Evolutionary conservation across 768 basidiomycete species (phyloP).

Genomic region (Serendipita sp.): DNA sequence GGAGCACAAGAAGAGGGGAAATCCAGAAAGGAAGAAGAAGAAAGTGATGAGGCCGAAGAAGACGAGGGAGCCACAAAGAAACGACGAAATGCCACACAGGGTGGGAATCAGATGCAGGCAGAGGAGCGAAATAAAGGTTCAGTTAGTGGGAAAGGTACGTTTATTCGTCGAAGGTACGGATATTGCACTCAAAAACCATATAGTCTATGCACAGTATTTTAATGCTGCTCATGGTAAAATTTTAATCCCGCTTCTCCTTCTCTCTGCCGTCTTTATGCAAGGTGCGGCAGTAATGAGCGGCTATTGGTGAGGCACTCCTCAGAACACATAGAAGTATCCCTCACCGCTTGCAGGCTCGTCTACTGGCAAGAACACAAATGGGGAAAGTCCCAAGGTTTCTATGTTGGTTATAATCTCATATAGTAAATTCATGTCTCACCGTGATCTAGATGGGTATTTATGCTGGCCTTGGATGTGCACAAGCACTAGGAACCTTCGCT

Average conservation of each 20-base stretch:
- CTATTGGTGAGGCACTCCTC: conserved; percentile 38
- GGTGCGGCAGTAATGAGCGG: conserved; percentile 52
- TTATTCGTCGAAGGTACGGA: neutral
- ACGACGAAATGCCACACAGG: conserved; percentile 25
- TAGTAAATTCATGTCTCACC: too few species aligned
- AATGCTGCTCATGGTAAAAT: conserved; percentile 49
- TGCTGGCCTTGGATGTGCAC: conserved; percentile 50
- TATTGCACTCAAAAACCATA: neutral
- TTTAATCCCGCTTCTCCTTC: conserved; percentile 47
- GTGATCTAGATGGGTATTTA: conserved; percentile 60
- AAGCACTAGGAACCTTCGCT: conserved; percentile 51
- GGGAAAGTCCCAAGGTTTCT: conserved; percentile 45
- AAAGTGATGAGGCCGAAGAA: conserved; percentile 17
- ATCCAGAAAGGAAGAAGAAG: conserved; percentile 26
- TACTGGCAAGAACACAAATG: conserved; percentile 71
- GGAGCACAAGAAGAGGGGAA: conserved; percentile 48
- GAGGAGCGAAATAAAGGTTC: conserved; percentile 75
- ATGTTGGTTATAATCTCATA: conserved; percentile 28
- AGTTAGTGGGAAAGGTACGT: conserved; percentile 25
- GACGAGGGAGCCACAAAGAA: conserved; percentile 19
- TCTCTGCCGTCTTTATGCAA: conserved; percentile 51
- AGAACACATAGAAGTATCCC: neutral
- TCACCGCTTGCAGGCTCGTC: conserved; percentile 39
- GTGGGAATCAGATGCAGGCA: conserved; percentile 54
- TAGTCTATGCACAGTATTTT: conserved; percentile 36